phyloP scores from a whole-genome alignment of 176 grass and related monocot genomes.

The Oryza glaberrima region DNA sequence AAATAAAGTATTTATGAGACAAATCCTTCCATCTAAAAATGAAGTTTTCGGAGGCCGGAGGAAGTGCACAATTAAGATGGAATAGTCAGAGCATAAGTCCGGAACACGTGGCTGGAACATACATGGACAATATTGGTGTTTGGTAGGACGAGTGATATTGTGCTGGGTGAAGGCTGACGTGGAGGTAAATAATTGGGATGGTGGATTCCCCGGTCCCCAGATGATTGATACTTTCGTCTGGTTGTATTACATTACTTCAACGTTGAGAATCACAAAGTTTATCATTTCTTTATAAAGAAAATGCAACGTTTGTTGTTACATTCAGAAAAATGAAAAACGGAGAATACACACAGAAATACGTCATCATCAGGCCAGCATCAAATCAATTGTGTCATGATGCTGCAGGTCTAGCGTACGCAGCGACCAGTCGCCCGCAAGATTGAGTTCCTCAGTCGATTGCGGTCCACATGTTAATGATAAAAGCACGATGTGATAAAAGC shows the following conservation, averaged over 20 bases:
- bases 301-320: neutral
- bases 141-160: neutral
- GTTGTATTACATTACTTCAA: neutral
- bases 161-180: constrained; percentile 27
- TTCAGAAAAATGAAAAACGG: neutral
- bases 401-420: neutral
- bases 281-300: neutral
- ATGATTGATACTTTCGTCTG: constrained; percentile 24
- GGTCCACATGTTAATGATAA: no score
- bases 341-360: neutral
- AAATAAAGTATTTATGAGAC: no score
- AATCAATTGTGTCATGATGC: neutral
- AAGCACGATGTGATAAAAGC: no score
- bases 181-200: constrained; percentile 42
- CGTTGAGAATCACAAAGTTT: neutral
- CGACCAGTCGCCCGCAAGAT: neutral
- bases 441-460: no score
- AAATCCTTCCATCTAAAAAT: no score
- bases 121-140: neutral
- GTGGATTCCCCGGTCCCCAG: constrained; percentile 37
- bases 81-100: neutral
- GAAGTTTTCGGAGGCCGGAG: no score
- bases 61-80: neutral
- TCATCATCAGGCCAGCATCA: neutral
- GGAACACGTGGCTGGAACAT: neutral